These are phyloP conservation scores for Aureobasidium sp. DNA, from an alignment of 2,329 filamentous ascomycete genomes.

Conservation along the genomic window DNA sequence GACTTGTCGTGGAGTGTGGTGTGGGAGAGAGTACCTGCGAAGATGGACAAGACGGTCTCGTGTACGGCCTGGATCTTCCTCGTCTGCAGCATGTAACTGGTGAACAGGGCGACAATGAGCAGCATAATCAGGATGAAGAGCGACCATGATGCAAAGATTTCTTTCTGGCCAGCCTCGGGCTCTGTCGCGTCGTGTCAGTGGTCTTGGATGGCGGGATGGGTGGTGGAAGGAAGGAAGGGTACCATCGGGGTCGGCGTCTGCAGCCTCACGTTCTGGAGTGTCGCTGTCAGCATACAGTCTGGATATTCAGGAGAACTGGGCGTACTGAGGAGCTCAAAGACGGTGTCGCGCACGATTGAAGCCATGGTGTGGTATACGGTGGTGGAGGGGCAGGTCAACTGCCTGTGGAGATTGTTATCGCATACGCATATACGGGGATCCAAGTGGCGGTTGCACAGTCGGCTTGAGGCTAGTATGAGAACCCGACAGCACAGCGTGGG, in stretches of 20 bases:
- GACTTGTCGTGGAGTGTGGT: not conserved
- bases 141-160: slow-evolving; percentile 93
- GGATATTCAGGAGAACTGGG: too few species aligned
- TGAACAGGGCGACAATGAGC: slow-evolving; percentile 89
- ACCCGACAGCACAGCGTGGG: not conserved
- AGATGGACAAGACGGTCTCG: slow-evolving; percentile 97
- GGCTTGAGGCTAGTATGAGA: not conserved
- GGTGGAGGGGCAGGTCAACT: slow-evolving; percentile 11
- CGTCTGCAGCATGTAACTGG: slow-evolving; percentile 92
- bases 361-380: slow-evolving; percentile 14
- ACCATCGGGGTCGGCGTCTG: slow-evolving; percentile 42
- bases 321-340: slow-evolving; percentile 32
- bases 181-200: slow-evolving; percentile 36
- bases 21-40: slow-evolving; percentile 59
- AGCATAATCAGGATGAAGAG: slow-evolving; percentile 94
- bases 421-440: not conserved
- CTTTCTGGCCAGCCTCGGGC: slow-evolving; percentile 79
- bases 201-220: slow-evolving; percentile 6
- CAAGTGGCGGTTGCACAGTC: not conserved
- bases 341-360: slow-evolving; percentile 13
- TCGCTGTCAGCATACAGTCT: not conserved
- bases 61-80: slow-evolving; percentile 96
- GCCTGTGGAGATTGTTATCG: slow-evolving; percentile 12
- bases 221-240: not conserved
- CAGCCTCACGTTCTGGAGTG: slow-evolving; percentile 35